phyloP scores from a whole-genome alignment of 768 basidiomycete species.

The Mycena latifolia region DNA sequence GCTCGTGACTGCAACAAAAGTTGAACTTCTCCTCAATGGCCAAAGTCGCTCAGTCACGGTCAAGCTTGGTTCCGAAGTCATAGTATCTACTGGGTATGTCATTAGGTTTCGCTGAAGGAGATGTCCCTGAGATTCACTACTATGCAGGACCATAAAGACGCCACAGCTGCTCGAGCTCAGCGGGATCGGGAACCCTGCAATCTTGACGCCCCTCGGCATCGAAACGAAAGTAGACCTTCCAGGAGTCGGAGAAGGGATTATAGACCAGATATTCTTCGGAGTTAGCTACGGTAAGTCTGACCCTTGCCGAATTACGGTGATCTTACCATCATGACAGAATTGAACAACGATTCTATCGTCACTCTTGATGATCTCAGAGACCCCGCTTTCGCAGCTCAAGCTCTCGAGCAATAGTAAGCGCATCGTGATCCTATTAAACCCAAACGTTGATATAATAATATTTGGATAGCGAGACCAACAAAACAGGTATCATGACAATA shows the following conservation, averaged over 20 bases:
- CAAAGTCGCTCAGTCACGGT: slow-evolving; percentile 1
- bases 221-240: slow-evolving; percentile 53
- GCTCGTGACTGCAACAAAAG: background rate
- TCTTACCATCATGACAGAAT: slow-evolving; percentile 11
- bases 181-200: slow-evolving; percentile 56
- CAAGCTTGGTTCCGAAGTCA: slow-evolving; percentile 49
- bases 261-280: slow-evolving; percentile 51
- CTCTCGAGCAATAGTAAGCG: slow-evolving; percentile 34
- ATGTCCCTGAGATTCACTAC: background rate
- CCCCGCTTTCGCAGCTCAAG: slow-evolving; percentile 22
- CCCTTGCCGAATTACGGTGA: too few relatives aligned
- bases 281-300: slow-evolving; percentile 37
- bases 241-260: slow-evolving; percentile 60
- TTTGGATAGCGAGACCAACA: slow-evolving; percentile 27
- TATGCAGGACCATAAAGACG: slow-evolving; percentile 56
- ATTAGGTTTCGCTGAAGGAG: too few relatives aligned
- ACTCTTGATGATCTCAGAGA: slow-evolving; percentile 35
- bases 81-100: slow-evolving; percentile 51
- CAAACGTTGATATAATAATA: too few relatives aligned
- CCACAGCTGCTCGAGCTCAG: slow-evolving; percentile 63
- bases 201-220: slow-evolving; percentile 48
- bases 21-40: background rate
- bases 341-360: slow-evolving; percentile 22
- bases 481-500: slow-evolving; percentile 29
- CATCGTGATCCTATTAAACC: too few relatives aligned